A percentile compares a stretch with the other conserved stretches of the same genome.
phyloP scores from a whole-genome alignment of 306 rosid genomes.

The Gastrolobium bilobum region DNA sequence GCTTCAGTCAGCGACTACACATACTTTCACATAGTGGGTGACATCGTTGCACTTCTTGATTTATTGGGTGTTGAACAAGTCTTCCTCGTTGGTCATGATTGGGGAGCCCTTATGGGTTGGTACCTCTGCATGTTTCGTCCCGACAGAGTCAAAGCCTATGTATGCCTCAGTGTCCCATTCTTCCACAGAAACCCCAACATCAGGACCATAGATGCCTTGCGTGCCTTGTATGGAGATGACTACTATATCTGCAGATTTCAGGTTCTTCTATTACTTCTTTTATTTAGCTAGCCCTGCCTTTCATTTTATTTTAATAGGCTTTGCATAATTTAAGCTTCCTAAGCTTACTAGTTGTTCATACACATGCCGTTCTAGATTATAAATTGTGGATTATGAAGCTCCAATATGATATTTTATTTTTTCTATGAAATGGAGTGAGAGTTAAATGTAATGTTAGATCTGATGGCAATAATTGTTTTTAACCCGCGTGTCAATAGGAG shows the following conservation, averaged over 20 bases:
- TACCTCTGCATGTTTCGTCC: slow-evolving; percentile 54
- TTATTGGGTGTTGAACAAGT: slow-evolving; percentile 35
- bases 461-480: too few species aligned
- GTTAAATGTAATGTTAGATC: too few species aligned
- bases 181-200: slow-evolving; percentile 35
- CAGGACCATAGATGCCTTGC: slow-evolving; percentile 40
- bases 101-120: slow-evolving; percentile 59
- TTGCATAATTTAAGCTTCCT: too few species aligned
- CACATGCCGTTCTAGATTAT: too few species aligned
- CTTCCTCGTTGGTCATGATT: slow-evolving; percentile 54
- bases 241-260: slow-evolving; percentile 59
- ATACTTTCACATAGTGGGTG: slow-evolving; percentile 46
- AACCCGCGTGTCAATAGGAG: not conserved
- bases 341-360: too few species aligned
- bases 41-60: slow-evolving; percentile 39
- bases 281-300: too few species aligned
- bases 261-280: slow-evolving; percentile 5
- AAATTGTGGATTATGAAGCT: too few species aligned
- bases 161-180: slow-evolving; percentile 53
- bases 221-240: slow-evolving; percentile 50
- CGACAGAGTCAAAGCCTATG: slow-evolving; percentile 44
- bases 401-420: too few species aligned
- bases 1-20: slow-evolving; percentile 23
- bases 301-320: too few species aligned
- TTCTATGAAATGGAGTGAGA: too few species aligned